Base-by-base conservation (phyloP, 2,329 filamentous ascomycete genomes). In the Septoria linicola region DNA sequence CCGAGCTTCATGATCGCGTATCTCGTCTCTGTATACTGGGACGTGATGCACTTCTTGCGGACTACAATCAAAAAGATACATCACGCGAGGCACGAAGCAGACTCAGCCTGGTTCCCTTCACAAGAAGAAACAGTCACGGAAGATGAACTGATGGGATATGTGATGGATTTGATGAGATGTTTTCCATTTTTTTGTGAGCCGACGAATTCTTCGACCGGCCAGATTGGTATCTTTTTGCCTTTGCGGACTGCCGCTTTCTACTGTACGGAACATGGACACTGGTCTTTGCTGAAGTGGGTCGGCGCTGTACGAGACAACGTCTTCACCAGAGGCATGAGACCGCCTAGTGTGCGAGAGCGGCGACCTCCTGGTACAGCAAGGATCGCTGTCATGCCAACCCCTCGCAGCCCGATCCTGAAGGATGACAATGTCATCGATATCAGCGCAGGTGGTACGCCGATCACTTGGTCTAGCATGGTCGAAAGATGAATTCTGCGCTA, bases 361-460 rank as follows among this genome's bases (percentile, higher is more conserved):
- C 37, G 44, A 25, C 43, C 45, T n/a, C 42, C 50, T 6, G 27
- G 21, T 2, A 46, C 41, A 13, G 30, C 32, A 20, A 36, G 27
- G 13, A 30, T 46, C n/a, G 63, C 93, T 86, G 19, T 89, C 83
- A 63, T 13, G 11, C 31, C 31, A 13, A 13, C 14, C 31, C 4
- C n/a, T 5, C 6, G 31, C 11, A 34, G 31, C n/a, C 31, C 31
- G 11, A 13, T 34, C 13, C 5, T 34, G 5, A 5, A 13, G 4
- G 31, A n/a, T 5, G 13, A 16, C 14, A 34, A 5, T 34, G 14
- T n/a, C 31, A n/a, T n/a, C 31, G 5, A 13, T 34, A 13, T 34
- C 4, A 4, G 11, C 5, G 14, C 11, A 34, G 31, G n/a, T n/a
- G 31, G 31, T 13, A n/a, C 31, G 31, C 6, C 31, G 5, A 34